These are phyloP conservation scores for Fusarium neocosmosporiellum DNA, from an alignment of 2,329 filamentous ascomycete genomes.

Conservation along the genomic window DNA sequence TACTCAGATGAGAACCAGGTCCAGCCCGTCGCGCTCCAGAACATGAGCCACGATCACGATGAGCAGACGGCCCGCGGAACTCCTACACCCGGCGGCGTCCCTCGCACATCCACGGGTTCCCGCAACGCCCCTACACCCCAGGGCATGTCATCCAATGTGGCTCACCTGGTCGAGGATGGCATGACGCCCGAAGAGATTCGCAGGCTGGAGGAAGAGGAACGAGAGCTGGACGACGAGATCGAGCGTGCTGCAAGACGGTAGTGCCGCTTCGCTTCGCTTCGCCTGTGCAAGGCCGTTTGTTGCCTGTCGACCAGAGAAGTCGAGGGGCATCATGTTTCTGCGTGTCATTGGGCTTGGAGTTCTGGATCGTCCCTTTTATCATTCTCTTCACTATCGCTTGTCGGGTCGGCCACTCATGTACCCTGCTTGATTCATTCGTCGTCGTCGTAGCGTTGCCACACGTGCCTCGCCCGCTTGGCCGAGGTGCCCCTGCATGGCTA, in stretches of 20 bases:
- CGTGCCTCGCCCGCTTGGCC: neutral
- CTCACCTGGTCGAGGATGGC: conserved; percentile 68
- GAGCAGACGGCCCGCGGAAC: conserved; percentile 3
- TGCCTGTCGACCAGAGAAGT: conserved; percentile 11
- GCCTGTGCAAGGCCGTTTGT: conserved; percentile 7
- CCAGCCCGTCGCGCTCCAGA: conserved; percentile 41
- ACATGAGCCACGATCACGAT: conserved; percentile 8
- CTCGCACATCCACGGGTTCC: conserved; percentile 34
- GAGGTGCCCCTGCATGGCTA: conserved; percentile 2
- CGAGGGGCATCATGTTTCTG: conserved; percentile 17
- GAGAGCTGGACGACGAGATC: conserved; percentile 67
- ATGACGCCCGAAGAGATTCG: conserved; percentile 69
- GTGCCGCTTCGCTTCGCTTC: conserved; percentile 11
- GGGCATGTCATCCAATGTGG: conserved; percentile 53
- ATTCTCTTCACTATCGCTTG: conserved; percentile 18
- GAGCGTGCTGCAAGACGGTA: conserved; percentile 54
- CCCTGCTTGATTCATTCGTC: conserved; percentile 29
- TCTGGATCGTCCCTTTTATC: conserved; percentile 29
- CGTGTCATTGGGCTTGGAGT: conserved; percentile 40
- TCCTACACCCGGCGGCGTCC: conserved; percentile 13
- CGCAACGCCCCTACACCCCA: conserved; percentile 43
- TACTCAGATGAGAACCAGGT: conserved; percentile 55
- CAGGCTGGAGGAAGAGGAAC: conserved; percentile 67
- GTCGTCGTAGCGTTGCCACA: conserved; percentile 14
- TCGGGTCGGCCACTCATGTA: conserved; percentile 17